Conservation (phyloP, 768 basidiomycete genomes). For the Clitopilus passeckerianus region DNA sequence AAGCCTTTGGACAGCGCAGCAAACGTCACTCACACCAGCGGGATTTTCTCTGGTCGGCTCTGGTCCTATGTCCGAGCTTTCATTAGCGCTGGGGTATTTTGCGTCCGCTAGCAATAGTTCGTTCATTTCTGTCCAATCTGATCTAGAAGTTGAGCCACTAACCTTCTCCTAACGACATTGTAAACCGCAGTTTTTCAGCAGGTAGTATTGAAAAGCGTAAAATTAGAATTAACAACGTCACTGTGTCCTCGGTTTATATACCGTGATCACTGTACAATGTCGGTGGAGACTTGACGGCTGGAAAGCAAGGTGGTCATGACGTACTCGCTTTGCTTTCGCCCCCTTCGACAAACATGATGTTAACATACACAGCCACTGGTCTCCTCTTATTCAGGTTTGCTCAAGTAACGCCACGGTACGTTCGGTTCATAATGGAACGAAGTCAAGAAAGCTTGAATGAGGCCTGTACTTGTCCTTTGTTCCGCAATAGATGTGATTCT, state of each 20-base stretch:
- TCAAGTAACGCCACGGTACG: no score
- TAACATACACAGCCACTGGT: not conserved
- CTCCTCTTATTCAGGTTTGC: no score
- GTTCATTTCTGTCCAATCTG: not conserved
- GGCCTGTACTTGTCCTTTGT: no score
- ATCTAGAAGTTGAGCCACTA: not conserved
- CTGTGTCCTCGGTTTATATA: not conserved
- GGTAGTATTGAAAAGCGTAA: no score
- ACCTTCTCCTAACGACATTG: constrained; percentile 24
- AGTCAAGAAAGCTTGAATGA: no score
- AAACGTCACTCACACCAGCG: not conserved
- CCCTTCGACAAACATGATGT: not conserved
- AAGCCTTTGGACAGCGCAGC: not conserved
- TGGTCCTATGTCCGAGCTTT: constrained; percentile 1
- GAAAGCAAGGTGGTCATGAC: not conserved
- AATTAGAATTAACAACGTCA: not conserved
- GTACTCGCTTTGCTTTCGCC: not conserved
- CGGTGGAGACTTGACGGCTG: not conserved
- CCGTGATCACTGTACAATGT: not conserved
- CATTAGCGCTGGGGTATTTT: constrained; percentile 33
- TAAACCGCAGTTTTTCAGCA: not conserved
- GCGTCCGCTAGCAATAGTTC: constrained; percentile 21
- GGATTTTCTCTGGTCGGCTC: not conserved
- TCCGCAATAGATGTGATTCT: no score
- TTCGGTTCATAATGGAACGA: no score